These are phyloP conservation scores for Conringia planisiliqua DNA, from an alignment of 345 rosid genomes.

Conservation along the genomic window DNA sequence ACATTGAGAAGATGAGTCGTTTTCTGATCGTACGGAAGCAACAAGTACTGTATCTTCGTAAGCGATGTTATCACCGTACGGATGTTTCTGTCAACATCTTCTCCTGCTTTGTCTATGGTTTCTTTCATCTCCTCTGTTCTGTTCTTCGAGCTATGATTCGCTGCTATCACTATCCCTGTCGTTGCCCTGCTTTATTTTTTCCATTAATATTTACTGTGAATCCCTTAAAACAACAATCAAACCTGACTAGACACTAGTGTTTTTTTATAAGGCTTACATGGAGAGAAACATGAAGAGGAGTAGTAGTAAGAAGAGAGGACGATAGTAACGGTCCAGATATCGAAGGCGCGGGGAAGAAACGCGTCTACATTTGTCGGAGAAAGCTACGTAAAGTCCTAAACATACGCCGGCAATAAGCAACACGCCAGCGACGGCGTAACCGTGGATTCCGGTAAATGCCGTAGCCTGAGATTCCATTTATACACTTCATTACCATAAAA, in stretches of 20 bases:
- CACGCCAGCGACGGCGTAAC: constrained; percentile 49
- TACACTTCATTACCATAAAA: background rate
- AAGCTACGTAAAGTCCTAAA: constrained; percentile 38
- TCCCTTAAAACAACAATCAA: no score
- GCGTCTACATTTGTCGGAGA: constrained; percentile 23
- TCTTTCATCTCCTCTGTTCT: constrained; percentile 43
- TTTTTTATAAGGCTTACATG: constrained; percentile 40
- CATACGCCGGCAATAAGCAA: constrained; percentile 51
- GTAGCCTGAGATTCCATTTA: constrained; percentile 55
- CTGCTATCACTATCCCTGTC: constrained; percentile 42
- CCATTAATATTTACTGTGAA: background rate
- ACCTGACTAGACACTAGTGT: background rate
- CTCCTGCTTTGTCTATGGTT: constrained; percentile 42
- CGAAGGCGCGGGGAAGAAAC: constrained; percentile 16
- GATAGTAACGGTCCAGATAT: constrained; percentile 27
- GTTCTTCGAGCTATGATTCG: constrained; percentile 37
- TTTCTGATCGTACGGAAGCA: constrained; percentile 48
- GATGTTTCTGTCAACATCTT: constrained; percentile 34
- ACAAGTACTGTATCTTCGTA: constrained; percentile 38
- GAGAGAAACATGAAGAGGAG: constrained; percentile 47
- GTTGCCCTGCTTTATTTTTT: constrained; percentile 34
- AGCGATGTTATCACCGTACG: constrained; percentile 33
- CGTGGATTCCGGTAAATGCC: constrained; percentile 73
- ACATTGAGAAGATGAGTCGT: constrained; percentile 37
- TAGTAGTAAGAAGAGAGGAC: constrained; percentile 36